Percentiles rank a stretch among this genome's conserved stretches.
phyloP scores from a whole-genome alignment of 352 stramenopile genomes.

The Globisporangium radiosum region DNA sequence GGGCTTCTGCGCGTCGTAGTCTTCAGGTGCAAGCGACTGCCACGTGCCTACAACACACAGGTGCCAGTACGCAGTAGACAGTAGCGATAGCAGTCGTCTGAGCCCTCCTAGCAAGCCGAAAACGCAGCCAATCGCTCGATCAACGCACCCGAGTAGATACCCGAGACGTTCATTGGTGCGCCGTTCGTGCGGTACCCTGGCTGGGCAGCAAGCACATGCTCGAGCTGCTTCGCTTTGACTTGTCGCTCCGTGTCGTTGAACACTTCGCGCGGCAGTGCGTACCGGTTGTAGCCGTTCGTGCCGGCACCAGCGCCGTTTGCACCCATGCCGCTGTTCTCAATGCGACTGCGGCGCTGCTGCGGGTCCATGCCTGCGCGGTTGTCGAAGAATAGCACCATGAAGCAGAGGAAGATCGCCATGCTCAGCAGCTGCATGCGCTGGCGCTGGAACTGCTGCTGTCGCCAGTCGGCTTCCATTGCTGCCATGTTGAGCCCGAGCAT shows the following conservation, averaged over 20 bases:
- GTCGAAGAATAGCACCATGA: conserved; percentile 84
- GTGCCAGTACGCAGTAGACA: conserved; percentile 1
- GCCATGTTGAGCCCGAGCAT: conserved; percentile 41
- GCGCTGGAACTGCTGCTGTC: conserved; percentile 83
- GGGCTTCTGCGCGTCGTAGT: conserved; percentile 54
- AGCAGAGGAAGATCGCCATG: conserved; percentile 85
- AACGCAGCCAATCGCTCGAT: not conserved
- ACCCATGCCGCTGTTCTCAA: conserved; percentile 8
- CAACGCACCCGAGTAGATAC: conserved; percentile 62
- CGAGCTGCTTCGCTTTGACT: conserved; percentile 39
- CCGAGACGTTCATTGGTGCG: conserved; percentile 59
- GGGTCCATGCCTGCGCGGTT: conserved; percentile 48
- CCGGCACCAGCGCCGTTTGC: conserved; percentile 9
- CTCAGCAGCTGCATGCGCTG: conserved; percentile 84
- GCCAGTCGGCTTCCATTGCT: conserved; percentile 70
- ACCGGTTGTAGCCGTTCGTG: conserved; percentile 23
- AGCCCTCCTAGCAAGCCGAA: too few species aligned
- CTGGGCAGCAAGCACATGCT: conserved; percentile 38
- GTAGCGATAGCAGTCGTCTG: too few species aligned
- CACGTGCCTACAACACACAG: conserved; percentile 30
- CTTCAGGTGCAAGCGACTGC: conserved; percentile 44
- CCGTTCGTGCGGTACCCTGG: conserved; percentile 33
- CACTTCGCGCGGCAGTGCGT: conserved; percentile 30
- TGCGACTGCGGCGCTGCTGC: conserved; percentile 16
- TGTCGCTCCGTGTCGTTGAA: conserved; percentile 63